phyloP scores from a whole-genome alignment of 768 basidiomycete species.

The Multifurca ochricompacta region DNA sequence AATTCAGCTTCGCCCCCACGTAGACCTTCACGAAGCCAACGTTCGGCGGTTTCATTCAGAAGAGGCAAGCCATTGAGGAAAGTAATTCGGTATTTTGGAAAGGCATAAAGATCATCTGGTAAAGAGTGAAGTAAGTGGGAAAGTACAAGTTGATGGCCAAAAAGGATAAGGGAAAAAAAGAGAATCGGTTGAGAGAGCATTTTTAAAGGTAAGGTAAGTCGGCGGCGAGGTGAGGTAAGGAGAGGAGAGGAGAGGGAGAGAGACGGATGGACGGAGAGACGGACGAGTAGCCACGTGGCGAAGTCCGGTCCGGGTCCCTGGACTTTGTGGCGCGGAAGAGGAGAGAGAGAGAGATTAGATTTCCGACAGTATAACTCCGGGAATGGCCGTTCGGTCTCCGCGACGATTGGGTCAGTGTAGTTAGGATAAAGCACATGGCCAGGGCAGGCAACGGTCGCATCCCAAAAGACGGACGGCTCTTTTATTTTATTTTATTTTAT shows the following conservation, averaged over 20 bases:
- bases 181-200: constrained; percentile 25
- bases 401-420: constrained; percentile 11
- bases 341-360: constrained; percentile 13
- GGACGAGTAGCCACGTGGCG: constrained; percentile 20
- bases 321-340: constrained; percentile 21
- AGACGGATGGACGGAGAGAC: too few species aligned
- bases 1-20: constrained; percentile 72
- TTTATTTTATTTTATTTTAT: not conserved
- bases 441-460: not conserved
- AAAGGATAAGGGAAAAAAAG: not conserved
- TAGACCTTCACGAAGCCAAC: constrained; percentile 68
- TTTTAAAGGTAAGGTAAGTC: constrained; percentile 9
- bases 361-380: constrained; percentile 12
- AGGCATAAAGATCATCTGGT: constrained; percentile 74
- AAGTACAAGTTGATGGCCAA: constrained; percentile 9
- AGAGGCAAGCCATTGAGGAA: constrained; percentile 78
- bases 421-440: constrained; percentile 17
- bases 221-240: not conserved
- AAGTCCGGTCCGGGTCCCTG: constrained; percentile 19
- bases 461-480: not conserved
- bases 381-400: constrained; percentile 19
- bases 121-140: constrained; percentile 48
- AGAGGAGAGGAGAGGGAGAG: not conserved
- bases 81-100: constrained; percentile 72
- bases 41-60: constrained; percentile 59